Evolutionary conservation across 1,139 yeast genomes (phyloP), one percentile per base, ranked within the genome.

Genomic region (Saccharomyces pastorianus): DNA sequence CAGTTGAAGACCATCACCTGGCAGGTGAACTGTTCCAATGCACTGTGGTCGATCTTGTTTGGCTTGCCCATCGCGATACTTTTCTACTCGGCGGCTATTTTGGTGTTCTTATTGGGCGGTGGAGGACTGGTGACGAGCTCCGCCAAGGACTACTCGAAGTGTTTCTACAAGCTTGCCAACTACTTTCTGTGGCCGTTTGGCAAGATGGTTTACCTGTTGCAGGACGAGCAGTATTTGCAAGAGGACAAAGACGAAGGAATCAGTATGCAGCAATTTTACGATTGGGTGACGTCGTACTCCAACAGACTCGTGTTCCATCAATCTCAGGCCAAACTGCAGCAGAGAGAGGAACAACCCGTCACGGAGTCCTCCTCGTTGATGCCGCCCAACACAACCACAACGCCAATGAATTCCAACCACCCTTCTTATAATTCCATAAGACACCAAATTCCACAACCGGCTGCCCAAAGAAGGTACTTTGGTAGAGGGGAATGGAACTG

Each of bases 401-500:
- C 17, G 25, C 26, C 46, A 13, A 26, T 38, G 26, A 49, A 50
- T 13, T 31, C 55, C 11, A 58, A 58, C 20, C 60, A 59, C 47
- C 58, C 64, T 3, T 61, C 67, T 1, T 65, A 64, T 51, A 68
- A 65, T 26, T 61, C 69, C 3, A 61, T 62, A n/a, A 59, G 59
- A 50, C 56, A 53, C 52, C 55, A 56, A 51, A 56, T 56, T 47
- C 48, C 54, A 28, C 48, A 46, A 9, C 71, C 71, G 27, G 76
- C 76, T 56, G 72, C 76, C 48, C 82, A 82, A 60, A 73, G 77
- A 34, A 73, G 99, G 57, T 76, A 83, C 53, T 93, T 93, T 69
- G 99, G 99, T 31, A 79, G 99, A 68, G 99, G 99, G 28, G 76
- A 83, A 60, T 93, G 99, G 99, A 83, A 86, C 23, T 68, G 84